Base-by-base conservation (phyloP, 1,284 basidiomycete genomes). In the Exobasidium cylindrosporum region DNA sequence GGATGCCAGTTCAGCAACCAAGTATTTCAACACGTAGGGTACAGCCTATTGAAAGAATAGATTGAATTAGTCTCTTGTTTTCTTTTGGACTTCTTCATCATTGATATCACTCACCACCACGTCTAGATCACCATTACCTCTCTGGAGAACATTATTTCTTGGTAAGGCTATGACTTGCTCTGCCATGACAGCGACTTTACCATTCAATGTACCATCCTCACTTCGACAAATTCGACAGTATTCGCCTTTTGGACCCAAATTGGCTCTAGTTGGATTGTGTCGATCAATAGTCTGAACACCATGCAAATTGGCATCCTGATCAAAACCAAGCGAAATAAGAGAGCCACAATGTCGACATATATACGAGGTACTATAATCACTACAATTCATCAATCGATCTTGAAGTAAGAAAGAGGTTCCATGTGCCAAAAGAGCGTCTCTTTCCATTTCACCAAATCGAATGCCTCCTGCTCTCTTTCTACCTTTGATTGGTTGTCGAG, bases 391-490 rank as follows among this genome's bases (percentile, higher is more conserved):
- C 78, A 99, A 83, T 59, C 96, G 86, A 81, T 99, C 96, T 84
- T 98, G 95, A 26, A 99, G 86, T 50, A 98, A 85, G 88, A 96
- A 98, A 4, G 92, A 92, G 4, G 96, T 97, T 46, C 96, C 96
- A 82, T 99, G 96, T 2, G 96, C 96, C 72, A 99, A 91, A 57
- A 98, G 85, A 14, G 96, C 95, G 79, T 99, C 96, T 62, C 96
- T 90, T 82, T 99, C 96, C 96, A 99, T 99, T 83, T 99, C 96
- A 74, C 96, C 96, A 81, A 99, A 98, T 67, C 96, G 94, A 76
- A 99, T 98, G 81, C 96, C 96, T 78, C 96, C 96, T 44, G 91
- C 92, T 60, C 94, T 90, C 86, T 98, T 98, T 67, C 96, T 89
- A 62, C 96, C 96, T 91, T 96, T 97, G 78, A 99, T 91, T 53